phyloP scores from a whole-genome alignment of 1,139 yeast genomes.

The Hemisphaericaspora lyxosophila region DNA sequence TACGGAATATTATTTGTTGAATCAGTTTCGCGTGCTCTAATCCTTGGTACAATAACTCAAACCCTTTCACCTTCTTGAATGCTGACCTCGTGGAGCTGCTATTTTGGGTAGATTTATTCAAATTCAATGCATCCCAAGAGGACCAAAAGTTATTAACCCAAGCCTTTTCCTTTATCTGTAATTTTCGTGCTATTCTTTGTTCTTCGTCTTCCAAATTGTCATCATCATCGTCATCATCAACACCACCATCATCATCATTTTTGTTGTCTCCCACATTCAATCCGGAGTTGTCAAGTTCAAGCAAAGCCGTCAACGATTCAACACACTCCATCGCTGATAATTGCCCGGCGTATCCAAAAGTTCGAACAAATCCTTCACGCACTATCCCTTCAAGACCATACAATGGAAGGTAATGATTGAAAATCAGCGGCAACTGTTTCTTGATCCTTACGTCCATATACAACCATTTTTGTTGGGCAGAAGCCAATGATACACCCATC shows the following conservation, averaged over 20 bases:
- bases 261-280: conserved; percentile 6
- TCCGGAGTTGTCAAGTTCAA: conserved; percentile 58
- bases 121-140: conserved; percentile 86
- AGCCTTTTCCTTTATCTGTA: conserved; percentile 56
- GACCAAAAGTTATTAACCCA: conserved; percentile 94
- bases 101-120: conserved; percentile 21
- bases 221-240: conserved; percentile 23
- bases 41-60: conserved; percentile 67
- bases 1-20: conserved; percentile 82
- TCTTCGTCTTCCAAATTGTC: conserved; percentile 32
- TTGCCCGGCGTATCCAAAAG: conserved; percentile 84
- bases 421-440: conserved; percentile 66
- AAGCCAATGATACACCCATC: conserved; percentile 90
- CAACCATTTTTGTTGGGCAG: conserved; percentile 90
- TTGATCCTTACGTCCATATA: conserved; percentile 84
- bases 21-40: conserved; percentile 75
- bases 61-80: conserved; percentile 41
- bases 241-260: conserved; percentile 21
- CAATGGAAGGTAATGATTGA: conserved; percentile 65
- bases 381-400: conserved; percentile 84
- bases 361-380: conserved; percentile 81
- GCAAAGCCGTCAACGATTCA: conserved; percentile 79
- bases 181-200: conserved; percentile 41
- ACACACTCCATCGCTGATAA: conserved; percentile 93
- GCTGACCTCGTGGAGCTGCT: conserved; percentile 16